phyloP scores from a whole-genome alignment of 352 stramenopile species.

The Pythium periplocum region DNA sequence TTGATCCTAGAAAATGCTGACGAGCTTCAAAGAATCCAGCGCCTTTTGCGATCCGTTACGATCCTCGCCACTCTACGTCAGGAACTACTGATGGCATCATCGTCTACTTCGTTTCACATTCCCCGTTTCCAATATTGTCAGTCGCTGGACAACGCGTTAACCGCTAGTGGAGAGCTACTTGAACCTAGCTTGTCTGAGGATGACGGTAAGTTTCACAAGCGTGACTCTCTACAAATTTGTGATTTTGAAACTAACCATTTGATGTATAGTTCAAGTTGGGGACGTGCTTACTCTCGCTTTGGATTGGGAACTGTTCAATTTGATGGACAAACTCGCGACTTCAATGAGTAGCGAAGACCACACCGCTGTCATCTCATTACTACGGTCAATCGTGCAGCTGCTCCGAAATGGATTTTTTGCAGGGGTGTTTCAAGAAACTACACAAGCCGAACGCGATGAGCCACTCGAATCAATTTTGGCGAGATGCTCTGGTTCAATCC shows the following conservation, averaged over 20 bases:
- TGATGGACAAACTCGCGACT: constrained; percentile 52
- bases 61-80: constrained; percentile 55
- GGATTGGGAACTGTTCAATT: constrained; percentile 69
- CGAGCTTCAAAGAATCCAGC: constrained; percentile 69
- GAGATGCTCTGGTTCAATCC: constrained; percentile 38
- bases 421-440: constrained; percentile 23
- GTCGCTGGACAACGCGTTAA: constrained; percentile 67
- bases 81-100: constrained; percentile 32
- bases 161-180: constrained; percentile 59
- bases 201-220: constrained; percentile 33
- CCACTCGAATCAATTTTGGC: constrained; percentile 29
- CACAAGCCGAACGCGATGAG: constrained; percentile 14
- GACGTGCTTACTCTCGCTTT: constrained; percentile 60
- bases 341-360: constrained; percentile 86
- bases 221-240: neutral
- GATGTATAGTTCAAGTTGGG: constrained; percentile 37
- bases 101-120: constrained; percentile 24
- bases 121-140: constrained; percentile 77
- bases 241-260: constrained; percentile 1
- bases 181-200: constrained; percentile 28
- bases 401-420: constrained; percentile 56
- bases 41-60: constrained; percentile 58
- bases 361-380: constrained; percentile 42
- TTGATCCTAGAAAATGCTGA: constrained; percentile 42
- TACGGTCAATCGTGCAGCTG: constrained; percentile 49